These are phyloP conservation scores for Tetrapyrgos nigripes DNA, from an alignment of 1,284 basidiomycete species.

Conservation along the genomic window DNA sequence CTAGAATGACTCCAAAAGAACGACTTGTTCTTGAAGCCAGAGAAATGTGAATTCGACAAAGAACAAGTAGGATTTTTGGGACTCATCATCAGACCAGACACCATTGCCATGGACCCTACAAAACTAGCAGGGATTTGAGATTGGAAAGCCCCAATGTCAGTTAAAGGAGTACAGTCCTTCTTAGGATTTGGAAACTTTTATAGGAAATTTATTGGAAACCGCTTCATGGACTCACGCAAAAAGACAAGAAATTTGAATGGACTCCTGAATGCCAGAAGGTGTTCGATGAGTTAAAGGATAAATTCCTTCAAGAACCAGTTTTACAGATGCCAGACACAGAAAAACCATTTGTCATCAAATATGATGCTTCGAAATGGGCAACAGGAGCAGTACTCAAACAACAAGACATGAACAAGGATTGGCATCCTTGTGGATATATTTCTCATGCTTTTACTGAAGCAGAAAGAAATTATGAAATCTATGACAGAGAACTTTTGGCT, in stretches of 20 bases:
- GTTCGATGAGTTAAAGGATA: not conserved
- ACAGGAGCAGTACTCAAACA: too few relatives aligned
- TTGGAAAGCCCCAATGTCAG: too few relatives aligned
- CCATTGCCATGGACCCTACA: too few relatives aligned
- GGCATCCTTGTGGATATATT: constrained; percentile 18
- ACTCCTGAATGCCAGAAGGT: not conserved
- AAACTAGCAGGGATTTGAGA: too few relatives aligned
- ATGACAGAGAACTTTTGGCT: too few relatives aligned
- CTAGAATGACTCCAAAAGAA: constrained; percentile 38
- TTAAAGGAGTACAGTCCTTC: too few relatives aligned
- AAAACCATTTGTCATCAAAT: constrained; percentile 1
- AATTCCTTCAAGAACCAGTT: not conserved
- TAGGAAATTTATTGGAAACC: too few relatives aligned
- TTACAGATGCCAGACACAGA: not conserved
- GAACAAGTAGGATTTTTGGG: constrained; percentile 46
- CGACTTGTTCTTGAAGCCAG: constrained; percentile 39
- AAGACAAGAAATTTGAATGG: not conserved
- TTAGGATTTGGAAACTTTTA: too few relatives aligned
- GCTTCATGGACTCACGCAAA: constrained; percentile 24
- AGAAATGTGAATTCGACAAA: constrained; percentile 46
- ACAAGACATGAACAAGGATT: constrained; percentile 15
- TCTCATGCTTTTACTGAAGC: too few relatives aligned
- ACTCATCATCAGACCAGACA: constrained; percentile 28
- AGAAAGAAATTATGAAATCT: too few relatives aligned
- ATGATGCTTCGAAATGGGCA: constrained; percentile 8